A percentile compares a stretch with the other conserved stretches of the same genome.
phyloP scores from a whole-genome alignment of 192 early-diverging fungal species.

The Funneliformis geosporum region DNA sequence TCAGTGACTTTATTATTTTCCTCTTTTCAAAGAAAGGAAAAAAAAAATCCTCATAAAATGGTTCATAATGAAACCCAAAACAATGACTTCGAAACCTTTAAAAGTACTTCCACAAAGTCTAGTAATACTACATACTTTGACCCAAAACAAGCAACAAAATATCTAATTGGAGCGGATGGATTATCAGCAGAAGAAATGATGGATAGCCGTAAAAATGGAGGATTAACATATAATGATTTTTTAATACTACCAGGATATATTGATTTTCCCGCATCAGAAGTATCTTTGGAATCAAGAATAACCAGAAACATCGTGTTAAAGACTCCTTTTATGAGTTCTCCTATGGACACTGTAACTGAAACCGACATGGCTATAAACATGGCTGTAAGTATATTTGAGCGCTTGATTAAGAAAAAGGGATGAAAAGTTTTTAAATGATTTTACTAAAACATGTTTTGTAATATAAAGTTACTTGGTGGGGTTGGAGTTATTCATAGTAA shows the following conservation, averaged over 20 bases:
- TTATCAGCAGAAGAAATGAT: slow-evolving; percentile 83
- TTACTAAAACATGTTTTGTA: neutral
- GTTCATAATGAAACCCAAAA: neutral
- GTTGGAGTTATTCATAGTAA: slow-evolving; percentile 99
- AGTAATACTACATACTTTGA: slow-evolving; percentile 29
- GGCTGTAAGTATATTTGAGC: slow-evolving; percentile 64
- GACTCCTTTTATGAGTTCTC: slow-evolving; percentile 91
- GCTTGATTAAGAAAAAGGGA: neutral
- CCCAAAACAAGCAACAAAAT: slow-evolving; percentile 36
- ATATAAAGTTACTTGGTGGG: slow-evolving; percentile 74
- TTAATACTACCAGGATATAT: slow-evolving; percentile 95
- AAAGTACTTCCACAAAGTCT: neutral
- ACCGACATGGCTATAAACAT: slow-evolving; percentile 98
- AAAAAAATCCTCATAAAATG: neutral
- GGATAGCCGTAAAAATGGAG: slow-evolving; percentile 76
- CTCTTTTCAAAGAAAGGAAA: too few relatives aligned
- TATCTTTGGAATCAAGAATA: slow-evolving; percentile 80
- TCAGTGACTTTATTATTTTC: too few relatives aligned
- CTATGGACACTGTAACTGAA: slow-evolving; percentile 99
- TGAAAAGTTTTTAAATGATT: too few relatives aligned
- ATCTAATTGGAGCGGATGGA: slow-evolving; percentile 65
- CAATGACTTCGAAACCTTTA: neutral
- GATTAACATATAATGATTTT: slow-evolving; percentile 99
- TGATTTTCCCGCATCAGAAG: slow-evolving; percentile 83
- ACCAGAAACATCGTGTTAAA: slow-evolving; percentile 90